Percentiles rank a stretch among this genome's conserved stretches.
phyloP scores from a whole-genome alignment of 805 yeast genomes.

The Candida xiaguanensis region DNA sequence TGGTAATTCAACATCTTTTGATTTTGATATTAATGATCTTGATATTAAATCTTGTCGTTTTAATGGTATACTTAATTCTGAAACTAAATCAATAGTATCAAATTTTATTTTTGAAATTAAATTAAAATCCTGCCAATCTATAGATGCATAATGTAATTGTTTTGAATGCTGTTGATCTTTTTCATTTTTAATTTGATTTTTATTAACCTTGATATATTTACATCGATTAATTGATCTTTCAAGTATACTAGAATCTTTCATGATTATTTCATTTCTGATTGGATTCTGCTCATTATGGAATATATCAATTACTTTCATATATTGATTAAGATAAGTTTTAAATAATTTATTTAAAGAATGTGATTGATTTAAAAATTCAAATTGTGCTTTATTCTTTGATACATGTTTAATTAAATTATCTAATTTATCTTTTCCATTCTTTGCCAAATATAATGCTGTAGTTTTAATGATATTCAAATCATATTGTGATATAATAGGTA shows the following conservation, averaged over 20 bases:
- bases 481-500: slow-evolving; percentile 46
- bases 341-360: slow-evolving; percentile 63
- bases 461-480: slow-evolving; percentile 70
- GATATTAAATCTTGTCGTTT: slow-evolving; percentile 55
- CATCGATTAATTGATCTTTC: slow-evolving; percentile 55
- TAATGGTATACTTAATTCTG: slow-evolving; percentile 54
- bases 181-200: slow-evolving; percentile 25
- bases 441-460: slow-evolving; percentile 67
- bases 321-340: slow-evolving; percentile 51
- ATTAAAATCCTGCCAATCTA: slow-evolving; percentile 85
- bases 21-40: slow-evolving; percentile 56
- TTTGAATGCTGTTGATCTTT: slow-evolving; percentile 33
- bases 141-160: slow-evolving; percentile 58
- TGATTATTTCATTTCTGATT: slow-evolving; percentile 10
- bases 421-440: slow-evolving; percentile 49
- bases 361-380: slow-evolving; percentile 56
- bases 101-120: slow-evolving; percentile 68
- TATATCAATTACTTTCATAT: slow-evolving; percentile 26
- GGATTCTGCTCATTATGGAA: slow-evolving; percentile 5
- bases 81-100: slow-evolving; percentile 54
- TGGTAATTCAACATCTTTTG: slow-evolving; percentile 17
- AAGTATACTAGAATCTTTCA: slow-evolving; percentile 17
- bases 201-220: slow-evolving; percentile 40
- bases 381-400: slow-evolving; percentile 47
- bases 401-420: slow-evolving; percentile 32